A percentile compares a stretch with the other conserved stretches of the same genome.
These are phyloP conservation scores for Trypanosoma caninum DNA, from an alignment of 208 protist genomes.

Conservation along the genomic window DNA sequence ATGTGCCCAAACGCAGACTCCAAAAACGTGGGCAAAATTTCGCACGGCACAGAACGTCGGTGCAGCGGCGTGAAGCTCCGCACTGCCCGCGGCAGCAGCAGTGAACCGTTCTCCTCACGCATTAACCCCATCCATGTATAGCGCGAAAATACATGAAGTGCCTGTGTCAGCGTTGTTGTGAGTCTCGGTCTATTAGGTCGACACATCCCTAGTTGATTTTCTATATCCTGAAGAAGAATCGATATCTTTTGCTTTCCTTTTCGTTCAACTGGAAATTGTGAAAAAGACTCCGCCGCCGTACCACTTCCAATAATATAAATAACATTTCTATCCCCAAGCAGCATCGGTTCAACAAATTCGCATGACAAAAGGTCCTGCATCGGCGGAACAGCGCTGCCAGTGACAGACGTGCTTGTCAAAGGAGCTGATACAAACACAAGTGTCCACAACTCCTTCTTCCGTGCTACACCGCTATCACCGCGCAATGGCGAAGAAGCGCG, in stretches of 20 bases:
- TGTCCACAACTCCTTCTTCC: slow-evolving; percentile 27
- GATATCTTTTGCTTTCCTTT: slow-evolving; percentile 75
- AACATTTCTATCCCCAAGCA: slow-evolving; percentile 61
- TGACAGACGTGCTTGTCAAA: slow-evolving; percentile 28
- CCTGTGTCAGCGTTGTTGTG: slow-evolving; percentile 63
- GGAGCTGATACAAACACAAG: slow-evolving; percentile 61
- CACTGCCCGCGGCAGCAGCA: slow-evolving; percentile 45
- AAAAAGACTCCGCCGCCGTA: slow-evolving; percentile 66
- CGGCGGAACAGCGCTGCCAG: slow-evolving; percentile 45
- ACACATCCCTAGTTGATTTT: slow-evolving; percentile 68
- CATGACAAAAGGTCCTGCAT: slow-evolving; percentile 88
- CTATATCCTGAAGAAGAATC: slow-evolving; percentile 83
- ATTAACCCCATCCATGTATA: slow-evolving; percentile 87
- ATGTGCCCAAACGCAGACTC: slow-evolving; percentile 46
- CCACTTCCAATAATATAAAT: slow-evolving; percentile 88
- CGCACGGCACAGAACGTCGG: slow-evolving; percentile 67
- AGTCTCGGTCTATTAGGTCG: slow-evolving; percentile 53
- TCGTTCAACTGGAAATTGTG: slow-evolving; percentile 60
- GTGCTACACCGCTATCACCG: neutral
- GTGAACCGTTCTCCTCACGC: slow-evolving; percentile 64
- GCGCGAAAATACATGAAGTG: slow-evolving; percentile 80
- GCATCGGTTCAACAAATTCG: slow-evolving; percentile 84
- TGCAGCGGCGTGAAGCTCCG: slow-evolving; percentile 59
- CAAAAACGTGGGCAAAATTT: slow-evolving; percentile 83
- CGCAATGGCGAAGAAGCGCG: neutral